Base-by-base conservation (phyloP, 2,329 filamentous ascomycete species). In the Beauveria sp. region DNA sequence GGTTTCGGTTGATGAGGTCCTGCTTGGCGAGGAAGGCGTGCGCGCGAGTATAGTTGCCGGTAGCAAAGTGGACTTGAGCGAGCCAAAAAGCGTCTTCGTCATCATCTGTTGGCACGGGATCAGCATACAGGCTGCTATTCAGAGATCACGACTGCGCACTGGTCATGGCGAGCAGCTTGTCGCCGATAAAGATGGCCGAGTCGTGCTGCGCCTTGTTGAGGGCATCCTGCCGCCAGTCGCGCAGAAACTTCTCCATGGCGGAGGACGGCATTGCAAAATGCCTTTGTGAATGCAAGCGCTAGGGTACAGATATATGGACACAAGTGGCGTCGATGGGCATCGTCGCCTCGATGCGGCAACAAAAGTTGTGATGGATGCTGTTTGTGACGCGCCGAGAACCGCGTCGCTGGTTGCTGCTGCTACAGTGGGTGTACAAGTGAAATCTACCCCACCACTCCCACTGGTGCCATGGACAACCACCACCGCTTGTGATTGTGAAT, bases 21-120 rank as follows among this genome's bases (percentile, higher is more conserved):
- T 93, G 88, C 69, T 91, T 88, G 34, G 87, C 86, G 64, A 99
- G 86, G 66, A 97, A 90, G 26, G 90, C 84, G 69, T 96, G 88
- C 3, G 95, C 93, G 69, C 95, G 89, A 9, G 89, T 95, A 74
- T 96, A 97, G 78, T 98, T 96, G 68, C 91, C 93, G 54, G 91
- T 95, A 57, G 88, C 89, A 77, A 98, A 99, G 75, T 99, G 93
- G 43, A 96, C 91, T 76, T 98, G 93, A n/a, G 95, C 95, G 49
- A 99, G 87, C 89, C 92, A 97, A 72, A 96, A 96, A 46, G 93
- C 93, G 73, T 99, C 95, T 66, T 91, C 88, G 70, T 96, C 92
- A 73, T 93, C 90, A 70, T 93, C 95, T 97, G 66, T 42, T 22
- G 34, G 20, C 14, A 24, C 6, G 16, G 7, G 16, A 22, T 58